phyloP scores from a whole-genome alignment of 2,329 filamentous ascomycete species.

The Penicillium sp. region DNA sequence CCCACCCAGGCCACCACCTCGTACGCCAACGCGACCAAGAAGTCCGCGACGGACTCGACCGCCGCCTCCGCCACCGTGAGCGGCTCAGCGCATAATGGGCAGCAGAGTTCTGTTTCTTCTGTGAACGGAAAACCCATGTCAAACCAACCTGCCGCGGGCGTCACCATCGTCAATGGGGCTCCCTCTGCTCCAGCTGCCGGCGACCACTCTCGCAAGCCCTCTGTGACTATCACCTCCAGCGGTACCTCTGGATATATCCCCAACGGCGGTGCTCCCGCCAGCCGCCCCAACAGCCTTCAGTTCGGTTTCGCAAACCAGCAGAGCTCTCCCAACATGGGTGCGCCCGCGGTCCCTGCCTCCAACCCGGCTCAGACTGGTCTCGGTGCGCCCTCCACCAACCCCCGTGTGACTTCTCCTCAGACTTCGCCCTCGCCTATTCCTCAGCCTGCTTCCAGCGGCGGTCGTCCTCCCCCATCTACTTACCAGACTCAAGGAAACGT shows the following conservation, averaged over 20 bases:
- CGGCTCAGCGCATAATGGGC: constrained; percentile 56
- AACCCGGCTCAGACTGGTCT: constrained; percentile 44
- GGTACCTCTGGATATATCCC: constrained; percentile 73
- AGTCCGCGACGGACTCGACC: constrained; percentile 55
- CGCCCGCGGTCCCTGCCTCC: constrained; percentile 55
- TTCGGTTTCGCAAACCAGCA: constrained; percentile 76
- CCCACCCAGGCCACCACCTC: constrained; percentile 58
- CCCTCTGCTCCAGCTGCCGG: constrained; percentile 48
- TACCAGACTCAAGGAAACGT: constrained; percentile 71
- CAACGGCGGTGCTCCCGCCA: constrained; percentile 74
- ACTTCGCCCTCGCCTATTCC: constrained; percentile 93
- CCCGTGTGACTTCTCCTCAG: constrained; percentile 78
- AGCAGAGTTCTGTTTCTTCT: constrained; percentile 69
- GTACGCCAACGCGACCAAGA: constrained; percentile 65
- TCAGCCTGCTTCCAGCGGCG: constrained; percentile 80
- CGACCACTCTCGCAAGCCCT: constrained; percentile 82
- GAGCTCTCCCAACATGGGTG: constrained; percentile 61
- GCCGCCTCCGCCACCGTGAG: constrained; percentile 57
- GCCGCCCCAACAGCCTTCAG: constrained; percentile 64
- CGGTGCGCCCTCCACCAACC: constrained; percentile 59
- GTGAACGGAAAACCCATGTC: constrained; percentile 80
- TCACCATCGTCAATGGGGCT: constrained; percentile 69
- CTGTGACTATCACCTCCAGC: constrained; percentile 86
- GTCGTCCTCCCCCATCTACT: constrained; percentile 77
- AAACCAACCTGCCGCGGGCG: constrained; percentile 41